Conservation (phyloP, 83 land plant species). For the Picea abies region DNA sequence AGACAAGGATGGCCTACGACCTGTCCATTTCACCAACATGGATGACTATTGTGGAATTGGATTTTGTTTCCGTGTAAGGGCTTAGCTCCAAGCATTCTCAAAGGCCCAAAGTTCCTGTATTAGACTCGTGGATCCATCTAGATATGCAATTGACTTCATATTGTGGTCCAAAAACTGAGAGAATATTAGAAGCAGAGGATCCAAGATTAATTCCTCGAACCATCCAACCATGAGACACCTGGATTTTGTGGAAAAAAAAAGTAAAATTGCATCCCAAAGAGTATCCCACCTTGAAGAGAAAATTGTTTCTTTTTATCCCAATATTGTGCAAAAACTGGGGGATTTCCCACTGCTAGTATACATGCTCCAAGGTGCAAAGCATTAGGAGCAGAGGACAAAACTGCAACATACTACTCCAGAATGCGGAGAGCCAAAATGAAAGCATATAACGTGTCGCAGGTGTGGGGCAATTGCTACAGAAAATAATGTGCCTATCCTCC, state of each 20-base stretch:
- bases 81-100: too few species aligned
- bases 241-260: constrained; percentile 75
- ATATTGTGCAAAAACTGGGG: constrained; percentile 88
- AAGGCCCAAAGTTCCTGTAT: too few species aligned
- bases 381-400: constrained; percentile 74
- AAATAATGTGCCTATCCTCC: too few species aligned
- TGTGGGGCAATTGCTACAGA: too few species aligned
- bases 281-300: constrained; percentile 98
- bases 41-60: too few species aligned
- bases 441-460: too few species aligned
- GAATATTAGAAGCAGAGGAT: constrained; percentile 84
- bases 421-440: not conserved
- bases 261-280: constrained; percentile 93
- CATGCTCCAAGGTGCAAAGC: constrained; percentile 86
- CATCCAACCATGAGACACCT: constrained; percentile 73
- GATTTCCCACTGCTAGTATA: constrained; percentile 79
- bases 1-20: too few species aligned
- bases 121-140: too few species aligned
- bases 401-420: constrained; percentile 92
- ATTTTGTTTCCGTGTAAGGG: too few species aligned
- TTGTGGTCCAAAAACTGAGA: constrained; percentile 62
- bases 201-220: constrained; percentile 89
- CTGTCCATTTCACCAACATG: too few species aligned
- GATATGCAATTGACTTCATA: not conserved
- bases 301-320: constrained; percentile 97